Evolutionary conservation across 768 basidiomycete genomes (phyloP).

Genomic region (Polyporus arcularius): DNA sequence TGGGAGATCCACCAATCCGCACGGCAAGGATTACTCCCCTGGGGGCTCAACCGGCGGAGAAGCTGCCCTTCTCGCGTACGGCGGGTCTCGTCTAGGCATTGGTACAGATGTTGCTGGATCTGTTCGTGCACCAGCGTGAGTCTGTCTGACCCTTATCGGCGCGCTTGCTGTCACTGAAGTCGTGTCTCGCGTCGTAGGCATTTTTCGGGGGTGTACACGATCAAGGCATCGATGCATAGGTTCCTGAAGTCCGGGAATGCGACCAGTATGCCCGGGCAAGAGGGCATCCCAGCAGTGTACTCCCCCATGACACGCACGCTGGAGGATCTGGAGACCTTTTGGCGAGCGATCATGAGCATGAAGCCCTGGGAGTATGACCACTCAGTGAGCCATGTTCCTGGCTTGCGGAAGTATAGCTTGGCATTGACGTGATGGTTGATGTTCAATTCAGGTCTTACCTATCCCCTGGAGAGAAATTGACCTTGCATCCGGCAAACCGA

Average conservation of each 20-base stretch:
- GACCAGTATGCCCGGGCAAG: slow-evolving; percentile 42
- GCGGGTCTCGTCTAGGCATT: slow-evolving; percentile 49
- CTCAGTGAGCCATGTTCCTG: slow-evolving; percentile 30
- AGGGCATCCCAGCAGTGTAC: slow-evolving; percentile 39
- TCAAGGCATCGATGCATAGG: slow-evolving; percentile 41
- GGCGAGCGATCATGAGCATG: slow-evolving; percentile 44
- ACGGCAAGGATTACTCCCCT: slow-evolving; percentile 38
- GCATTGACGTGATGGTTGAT: background rate
- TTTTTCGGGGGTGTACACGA: slow-evolving; percentile 42
- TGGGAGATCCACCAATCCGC: slow-evolving; percentile 49
- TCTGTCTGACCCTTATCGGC: background rate
- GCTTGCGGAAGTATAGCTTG: background rate
- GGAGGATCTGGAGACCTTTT: slow-evolving; percentile 45
- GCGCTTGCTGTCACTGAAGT: background rate
- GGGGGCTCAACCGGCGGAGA: slow-evolving; percentile 58
- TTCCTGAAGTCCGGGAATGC: slow-evolving; percentile 39
- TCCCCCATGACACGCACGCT: slow-evolving; percentile 48
- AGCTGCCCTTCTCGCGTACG: slow-evolving; percentile 47
- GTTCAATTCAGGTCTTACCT: slow-evolving; percentile 37
- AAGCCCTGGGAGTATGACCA: slow-evolving; percentile 46
- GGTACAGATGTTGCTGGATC: slow-evolving; percentile 54
- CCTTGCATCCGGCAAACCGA: slow-evolving; percentile 29
- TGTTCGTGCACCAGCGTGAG: slow-evolving; percentile 50
- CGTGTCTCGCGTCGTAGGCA: slow-evolving; percentile 23
- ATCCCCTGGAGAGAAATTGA: slow-evolving; percentile 43